A percentile compares a stretch with the other conserved stretches of the same genome.
Conservation (phyloP, 2,329 filamentous ascomycete genomes). For the Plectosphaerella sp. region DNA sequence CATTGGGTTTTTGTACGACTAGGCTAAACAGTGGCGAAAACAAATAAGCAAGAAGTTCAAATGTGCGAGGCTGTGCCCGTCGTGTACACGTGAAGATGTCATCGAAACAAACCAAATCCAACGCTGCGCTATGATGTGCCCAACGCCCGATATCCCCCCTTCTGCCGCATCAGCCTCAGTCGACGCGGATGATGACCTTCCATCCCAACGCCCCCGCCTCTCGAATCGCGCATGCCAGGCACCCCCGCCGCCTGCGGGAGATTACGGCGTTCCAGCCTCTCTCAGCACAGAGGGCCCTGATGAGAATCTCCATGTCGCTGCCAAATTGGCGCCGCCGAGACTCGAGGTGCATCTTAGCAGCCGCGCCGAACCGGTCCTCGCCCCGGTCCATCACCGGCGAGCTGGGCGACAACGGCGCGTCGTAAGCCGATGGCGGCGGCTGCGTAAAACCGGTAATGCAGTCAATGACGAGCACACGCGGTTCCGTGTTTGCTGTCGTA, state of each 20-base stretch:
- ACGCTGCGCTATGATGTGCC: background rate
- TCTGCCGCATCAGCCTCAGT: conserved; percentile 23
- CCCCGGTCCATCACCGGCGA: conserved; percentile 40
- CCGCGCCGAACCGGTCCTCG: conserved; percentile 33
- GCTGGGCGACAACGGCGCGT: conserved; percentile 31
- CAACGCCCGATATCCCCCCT: background rate
- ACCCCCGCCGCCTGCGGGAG: conserved; percentile 62
- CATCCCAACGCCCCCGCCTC: conserved; percentile 69
- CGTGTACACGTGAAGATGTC: too few relatives aligned
- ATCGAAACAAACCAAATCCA: background rate
- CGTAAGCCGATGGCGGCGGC: conserved; percentile 34
- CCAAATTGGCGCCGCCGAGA: conserved; percentile 54
- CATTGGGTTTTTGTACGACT: too few relatives aligned
- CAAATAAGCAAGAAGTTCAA: too few relatives aligned
- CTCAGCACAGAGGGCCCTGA: conserved; percentile 68
- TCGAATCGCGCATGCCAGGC: conserved; percentile 68
- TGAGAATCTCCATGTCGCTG: conserved; percentile 65
- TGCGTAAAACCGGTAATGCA: conserved; percentile 52
- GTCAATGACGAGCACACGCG: conserved; percentile 56
- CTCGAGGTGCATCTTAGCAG: conserved; percentile 51
- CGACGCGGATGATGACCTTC: conserved; percentile 60
- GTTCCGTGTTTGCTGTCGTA: conserved; percentile 17
- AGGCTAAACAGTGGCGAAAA: too few relatives aligned
- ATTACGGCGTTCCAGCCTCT: conserved; percentile 71
- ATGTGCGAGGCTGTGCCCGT: too few relatives aligned